Evolutionary conservation across 176 grass and related monocot genomes (phyloP).

Genomic region (Puccinellia tenuiflora): DNA sequence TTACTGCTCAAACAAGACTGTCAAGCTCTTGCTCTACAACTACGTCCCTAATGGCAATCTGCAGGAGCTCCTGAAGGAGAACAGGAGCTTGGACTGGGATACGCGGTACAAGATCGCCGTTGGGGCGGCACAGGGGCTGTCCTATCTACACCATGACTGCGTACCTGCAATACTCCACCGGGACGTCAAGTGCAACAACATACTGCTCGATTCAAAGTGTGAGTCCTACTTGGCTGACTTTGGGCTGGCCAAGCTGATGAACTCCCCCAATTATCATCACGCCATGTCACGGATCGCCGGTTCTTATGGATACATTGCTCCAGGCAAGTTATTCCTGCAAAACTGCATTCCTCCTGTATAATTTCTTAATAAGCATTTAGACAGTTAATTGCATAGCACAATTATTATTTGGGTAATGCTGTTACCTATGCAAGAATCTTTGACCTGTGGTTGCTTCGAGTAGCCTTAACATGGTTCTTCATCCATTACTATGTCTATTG

Average conservation of each 20-base stretch:
- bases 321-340: conserved; percentile 52
- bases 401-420: conserved; percentile 10
- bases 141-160: conserved; percentile 93
- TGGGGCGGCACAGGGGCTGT: conserved; percentile 71
- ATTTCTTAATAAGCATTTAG: neutral
- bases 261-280: conserved; percentile 82
- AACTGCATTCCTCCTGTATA: neutral
- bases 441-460: conserved; percentile 32
- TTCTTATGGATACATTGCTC: conserved; percentile 96
- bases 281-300: conserved; percentile 81
- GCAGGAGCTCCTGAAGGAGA: conserved; percentile 72
- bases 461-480: conserved; percentile 28
- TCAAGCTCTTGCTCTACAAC: conserved; percentile 93
- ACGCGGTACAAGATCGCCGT: conserved; percentile 82
- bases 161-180: conserved; percentile 79
- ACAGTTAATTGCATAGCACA: conserved; percentile 14
- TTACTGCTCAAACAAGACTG: conserved; percentile 90
- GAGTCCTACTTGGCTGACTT: conserved; percentile 94
- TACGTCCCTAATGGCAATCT: conserved; percentile 92
- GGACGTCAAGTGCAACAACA: conserved; percentile 97
- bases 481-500: conserved; percentile 16
- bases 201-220: conserved; percentile 80
- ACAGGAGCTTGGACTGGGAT: conserved; percentile 85
- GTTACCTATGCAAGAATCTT: conserved; percentile 35
- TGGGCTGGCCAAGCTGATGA: conserved; percentile 95